Evolutionary conservation across 2,329 filamentous ascomycete species (phyloP).

Genomic region (Coniosporium tulheliwenetii): DNA sequence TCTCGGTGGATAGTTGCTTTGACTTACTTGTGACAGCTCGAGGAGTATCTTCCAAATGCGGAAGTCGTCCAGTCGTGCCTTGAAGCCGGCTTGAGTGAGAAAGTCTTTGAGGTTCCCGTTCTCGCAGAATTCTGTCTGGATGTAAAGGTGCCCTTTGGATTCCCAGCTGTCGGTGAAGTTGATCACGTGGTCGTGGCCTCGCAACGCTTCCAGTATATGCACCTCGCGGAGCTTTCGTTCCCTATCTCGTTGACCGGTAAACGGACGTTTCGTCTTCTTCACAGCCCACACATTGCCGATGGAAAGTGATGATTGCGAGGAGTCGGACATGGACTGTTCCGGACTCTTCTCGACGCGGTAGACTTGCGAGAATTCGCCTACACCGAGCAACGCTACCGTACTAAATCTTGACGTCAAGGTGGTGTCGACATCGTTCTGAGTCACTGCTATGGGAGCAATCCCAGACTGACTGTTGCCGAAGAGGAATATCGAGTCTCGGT

Average conservation of each 20-base stretch:
- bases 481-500: too few relatives aligned
- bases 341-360: slow-evolving; percentile 54
- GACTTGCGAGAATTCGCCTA: slow-evolving; percentile 86
- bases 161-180: slow-evolving; percentile 82
- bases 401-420: too few relatives aligned
- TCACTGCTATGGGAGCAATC: too few relatives aligned
- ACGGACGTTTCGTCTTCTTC: slow-evolving; percentile 78
- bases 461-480: too few relatives aligned
- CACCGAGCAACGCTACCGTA: slow-evolving; percentile 57
- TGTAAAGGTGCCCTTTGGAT: slow-evolving; percentile 70
- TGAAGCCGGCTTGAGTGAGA: slow-evolving; percentile 64
- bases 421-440: too few relatives aligned
- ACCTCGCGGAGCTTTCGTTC: slow-evolving; percentile 75
- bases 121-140: slow-evolving; percentile 94
- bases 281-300: slow-evolving; percentile 53
- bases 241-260: slow-evolving; percentile 65
- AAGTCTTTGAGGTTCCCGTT: slow-evolving; percentile 84
- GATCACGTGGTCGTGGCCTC: slow-evolving; percentile 70
- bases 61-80: slow-evolving; percentile 86
- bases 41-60: slow-evolving; percentile 96
- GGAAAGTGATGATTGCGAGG: slow-evolving; percentile 19
- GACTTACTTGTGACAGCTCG: slow-evolving; percentile 64
- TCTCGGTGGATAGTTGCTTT: not conserved
- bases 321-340: slow-evolving; percentile 9
- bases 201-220: slow-evolving; percentile 58